Evolutionary conservation across 192 early-diverging fungal genomes (phyloP), one percentile per base, ranked within the genome.

Genomic region (Linnemannia schmuckeri): DNA sequence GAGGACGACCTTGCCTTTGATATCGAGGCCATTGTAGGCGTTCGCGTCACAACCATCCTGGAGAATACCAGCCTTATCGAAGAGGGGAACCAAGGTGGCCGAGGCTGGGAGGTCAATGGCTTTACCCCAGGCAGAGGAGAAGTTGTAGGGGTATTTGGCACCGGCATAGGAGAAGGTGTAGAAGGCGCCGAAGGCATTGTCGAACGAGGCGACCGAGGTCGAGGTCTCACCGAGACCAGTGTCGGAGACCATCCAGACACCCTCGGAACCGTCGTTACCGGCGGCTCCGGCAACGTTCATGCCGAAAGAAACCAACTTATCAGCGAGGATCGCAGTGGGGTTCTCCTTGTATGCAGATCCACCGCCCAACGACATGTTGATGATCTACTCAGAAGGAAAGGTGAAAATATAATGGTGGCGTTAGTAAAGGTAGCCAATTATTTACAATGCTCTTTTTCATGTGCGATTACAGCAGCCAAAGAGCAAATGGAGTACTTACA

Each of bases 191-290:
- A 77, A 57, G 12, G 81, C 71, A 37, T 92, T 92, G 52, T 92
- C 92, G 17, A 94, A 80, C 33, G 93, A 93, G 22, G 92, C 95
- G 40, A 96, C 93, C 22, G 90, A 90, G 10, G 94, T 74, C 17
- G 91, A 92, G 38, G 91, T 83, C 22, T 76, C 77, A 30, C 92
- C 94, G 38, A 92, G 89, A 68, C 91, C 91, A 5, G 93, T 92
- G 37, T 92, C 91, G 10, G 89, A 89, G 54, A 91, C 89, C 42
- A 90, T 92, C 80, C 91, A 92, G 37, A 93, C 82, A 44, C 93
- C 94, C 42, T 92, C 89, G n/a, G 77, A 42, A 55, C 96, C 96
- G 54, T 94, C 92, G 89, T 98, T 98, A 30, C 97, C 97, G 38
- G 89, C 89, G 22, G 96, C 92, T 27, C 93, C 90, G 70, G 91